These are phyloP conservation scores for Plasmodium knowlesi DNA, from an alignment of 169 alveolate species.

Conservation along the genomic window DNA sequence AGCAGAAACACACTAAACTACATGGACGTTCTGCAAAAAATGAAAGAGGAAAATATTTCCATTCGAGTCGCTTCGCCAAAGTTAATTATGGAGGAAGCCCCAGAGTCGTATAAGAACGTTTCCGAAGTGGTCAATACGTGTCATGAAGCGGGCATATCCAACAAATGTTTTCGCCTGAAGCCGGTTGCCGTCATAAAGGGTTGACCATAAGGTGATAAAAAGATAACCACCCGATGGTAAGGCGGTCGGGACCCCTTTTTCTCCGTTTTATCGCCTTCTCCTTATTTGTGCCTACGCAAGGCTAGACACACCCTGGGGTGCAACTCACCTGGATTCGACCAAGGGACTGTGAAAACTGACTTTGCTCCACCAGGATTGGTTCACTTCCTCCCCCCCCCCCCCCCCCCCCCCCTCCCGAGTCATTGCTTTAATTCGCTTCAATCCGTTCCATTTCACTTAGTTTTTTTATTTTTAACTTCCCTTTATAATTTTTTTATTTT, in stretches of 20 bases:
- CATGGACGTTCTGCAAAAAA: conserved; percentile 81
- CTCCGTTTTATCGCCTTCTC: neutral
- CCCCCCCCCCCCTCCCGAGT: too few species aligned
- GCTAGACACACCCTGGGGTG: neutral
- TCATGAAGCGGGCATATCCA: conserved; percentile 91
- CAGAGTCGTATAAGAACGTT: conserved; percentile 92
- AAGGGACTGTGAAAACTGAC: neutral
- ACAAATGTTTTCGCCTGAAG: conserved; percentile 86
- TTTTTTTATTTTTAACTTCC: neutral
- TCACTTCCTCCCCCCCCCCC: too few species aligned
- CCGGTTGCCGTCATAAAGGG: conserved; percentile 94
- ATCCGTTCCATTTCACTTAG: neutral
- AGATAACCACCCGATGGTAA: neutral
- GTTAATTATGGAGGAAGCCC: conserved; percentile 92
- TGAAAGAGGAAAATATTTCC: conserved; percentile 80
- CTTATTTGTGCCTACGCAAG: neutral
- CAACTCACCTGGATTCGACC: neutral
- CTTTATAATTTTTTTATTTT: neutral
- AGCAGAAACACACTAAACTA: conserved; percentile 85
- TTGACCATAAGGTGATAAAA: neutral
- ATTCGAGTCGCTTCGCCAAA: conserved; percentile 93
- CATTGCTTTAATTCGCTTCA: neutral
- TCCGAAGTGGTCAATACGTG: conserved; percentile 88
- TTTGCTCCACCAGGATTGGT: neutral
- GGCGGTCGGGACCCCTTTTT: neutral